Conservation (phyloP, 208 protist species). For the Trypanosomatidae sp. region DNA sequence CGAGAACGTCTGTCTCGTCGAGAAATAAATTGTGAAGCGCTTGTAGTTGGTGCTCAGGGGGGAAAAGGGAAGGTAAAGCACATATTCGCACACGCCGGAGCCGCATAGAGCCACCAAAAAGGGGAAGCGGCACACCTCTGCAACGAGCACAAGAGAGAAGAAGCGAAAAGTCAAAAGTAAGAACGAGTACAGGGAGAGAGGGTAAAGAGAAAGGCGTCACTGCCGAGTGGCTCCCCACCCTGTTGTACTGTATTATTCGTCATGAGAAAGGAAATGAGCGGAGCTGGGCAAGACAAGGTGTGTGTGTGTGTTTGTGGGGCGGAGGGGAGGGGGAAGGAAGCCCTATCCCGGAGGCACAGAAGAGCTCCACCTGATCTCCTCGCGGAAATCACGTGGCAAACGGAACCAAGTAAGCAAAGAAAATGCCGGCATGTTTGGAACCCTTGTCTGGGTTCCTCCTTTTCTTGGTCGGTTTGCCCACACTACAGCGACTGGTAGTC, state of each 20-base stretch:
- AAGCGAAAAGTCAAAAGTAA: conserved; percentile 5
- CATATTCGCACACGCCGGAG: neutral
- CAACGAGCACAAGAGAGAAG: neutral
- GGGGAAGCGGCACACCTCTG: neutral
- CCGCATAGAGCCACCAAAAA: neutral
- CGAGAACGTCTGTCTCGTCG: neutral
- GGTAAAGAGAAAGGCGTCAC: neutral
- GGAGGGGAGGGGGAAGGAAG: neutral
- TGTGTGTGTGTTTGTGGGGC: neutral
- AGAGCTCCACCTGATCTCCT: neutral
- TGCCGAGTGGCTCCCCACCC: neutral
- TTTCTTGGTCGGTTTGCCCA: neutral
- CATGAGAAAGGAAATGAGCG: too few relatives aligned
- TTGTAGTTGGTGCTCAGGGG: neutral
- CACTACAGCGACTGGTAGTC: too few relatives aligned
- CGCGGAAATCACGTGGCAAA: neutral
- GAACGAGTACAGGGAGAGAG: neutral
- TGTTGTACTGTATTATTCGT: too few relatives aligned
- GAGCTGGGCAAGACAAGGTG: neutral
- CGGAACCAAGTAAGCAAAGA: conserved; percentile 5
- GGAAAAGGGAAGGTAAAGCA: neutral
- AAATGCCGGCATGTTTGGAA: neutral
- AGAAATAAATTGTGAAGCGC: neutral
- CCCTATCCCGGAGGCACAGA: too few relatives aligned
- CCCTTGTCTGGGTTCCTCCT: neutral